Evolutionary conservation across 805 yeast genomes (phyloP), one percentile per base, ranked within the genome.

Genomic region (Hemisphaericaspora nanyangensis): DNA sequence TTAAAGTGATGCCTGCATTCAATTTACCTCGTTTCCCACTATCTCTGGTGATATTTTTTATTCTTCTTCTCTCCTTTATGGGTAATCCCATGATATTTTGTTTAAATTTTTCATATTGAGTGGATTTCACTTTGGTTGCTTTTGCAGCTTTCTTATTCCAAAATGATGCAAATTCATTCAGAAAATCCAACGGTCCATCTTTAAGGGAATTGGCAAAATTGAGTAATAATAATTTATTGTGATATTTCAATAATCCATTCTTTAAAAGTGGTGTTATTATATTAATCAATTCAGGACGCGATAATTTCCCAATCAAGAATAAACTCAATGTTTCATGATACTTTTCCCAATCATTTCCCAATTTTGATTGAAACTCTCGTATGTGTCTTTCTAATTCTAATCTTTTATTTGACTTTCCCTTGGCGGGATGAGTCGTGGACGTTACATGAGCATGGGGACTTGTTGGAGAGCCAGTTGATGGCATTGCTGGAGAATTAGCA

Each of bases 61-160:
- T 79, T 55, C 98, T 71, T 47, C 87, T 76, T 44, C 98, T 68
- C 56, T 93, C 99, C 47, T 85, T 72, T 2, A 84, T 77, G 0
- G 97, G 87, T 48, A 91, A 68, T 2, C 91, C 82, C 80, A 93
- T 76, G 30, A 91, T 84, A 58, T 88, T 91, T 54, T 80, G 84
- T 54, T 90, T 88, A 55, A 93, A 72, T 46, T 79, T 77, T 51
- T 86, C 95, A 56, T 85, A 79, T 60, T 88, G 95, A 7, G 85
- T 58, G 47, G 86, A 72, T 40, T 71, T 74, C 40, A 77, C 78
- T 37, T 73, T 63, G 57, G 49, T 73, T 52, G 55, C 55, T 48
- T 53, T 74, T 54, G 61, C 76, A 58, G 60, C 77, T 70, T 60
- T 62, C 53, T 72, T 79, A 45, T 69, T 72, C 70, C 74, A 68